phyloP scores from a whole-genome alignment of 768 basidiomycete genomes.

The Lactarius sp. region DNA sequence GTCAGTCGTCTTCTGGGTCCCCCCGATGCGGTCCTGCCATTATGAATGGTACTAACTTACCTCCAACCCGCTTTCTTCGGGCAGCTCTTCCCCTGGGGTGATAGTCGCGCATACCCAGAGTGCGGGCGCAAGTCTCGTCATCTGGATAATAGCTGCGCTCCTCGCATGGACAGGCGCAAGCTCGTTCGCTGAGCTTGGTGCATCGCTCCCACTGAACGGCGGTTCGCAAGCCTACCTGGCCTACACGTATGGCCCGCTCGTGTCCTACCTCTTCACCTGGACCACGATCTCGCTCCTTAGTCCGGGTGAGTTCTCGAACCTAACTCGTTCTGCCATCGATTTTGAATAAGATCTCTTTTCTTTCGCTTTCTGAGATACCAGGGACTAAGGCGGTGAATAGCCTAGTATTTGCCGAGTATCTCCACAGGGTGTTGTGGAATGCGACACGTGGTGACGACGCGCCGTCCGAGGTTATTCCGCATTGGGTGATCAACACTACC shows the following conservation, averaged over 20 bases:
- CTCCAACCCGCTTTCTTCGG: background rate
- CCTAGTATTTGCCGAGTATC: constrained; percentile 11
- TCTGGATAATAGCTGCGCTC: constrained; percentile 4
- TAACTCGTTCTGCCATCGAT: background rate
- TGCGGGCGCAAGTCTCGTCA: background rate
- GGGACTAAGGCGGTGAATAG: constrained; percentile 15
- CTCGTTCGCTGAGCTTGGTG: constrained; percentile 13
- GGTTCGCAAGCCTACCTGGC: constrained; percentile 10
- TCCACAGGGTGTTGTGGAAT: constrained; percentile 6
- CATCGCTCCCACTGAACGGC: constrained; percentile 11
- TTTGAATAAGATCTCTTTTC: background rate
- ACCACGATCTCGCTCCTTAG: constrained; percentile 1
- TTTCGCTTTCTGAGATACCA: background rate
- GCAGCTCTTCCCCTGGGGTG: constrained; percentile 11
- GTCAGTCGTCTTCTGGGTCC: background rate
- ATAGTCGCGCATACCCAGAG: constrained; percentile 11
- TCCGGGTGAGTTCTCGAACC: background rate
- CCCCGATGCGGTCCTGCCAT: background rate
- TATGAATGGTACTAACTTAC: background rate
- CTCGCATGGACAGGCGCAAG: constrained; percentile 10
- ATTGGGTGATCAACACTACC: constrained; percentile 11
- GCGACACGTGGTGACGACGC: constrained; percentile 8
- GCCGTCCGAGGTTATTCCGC: constrained; percentile 5
- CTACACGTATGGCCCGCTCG: constrained; percentile 11
- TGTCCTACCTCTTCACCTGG: constrained; percentile 13